Evolutionary conservation across 768 basidiomycete genomes (phyloP).

Genomic region (Mycena maculata): DNA sequence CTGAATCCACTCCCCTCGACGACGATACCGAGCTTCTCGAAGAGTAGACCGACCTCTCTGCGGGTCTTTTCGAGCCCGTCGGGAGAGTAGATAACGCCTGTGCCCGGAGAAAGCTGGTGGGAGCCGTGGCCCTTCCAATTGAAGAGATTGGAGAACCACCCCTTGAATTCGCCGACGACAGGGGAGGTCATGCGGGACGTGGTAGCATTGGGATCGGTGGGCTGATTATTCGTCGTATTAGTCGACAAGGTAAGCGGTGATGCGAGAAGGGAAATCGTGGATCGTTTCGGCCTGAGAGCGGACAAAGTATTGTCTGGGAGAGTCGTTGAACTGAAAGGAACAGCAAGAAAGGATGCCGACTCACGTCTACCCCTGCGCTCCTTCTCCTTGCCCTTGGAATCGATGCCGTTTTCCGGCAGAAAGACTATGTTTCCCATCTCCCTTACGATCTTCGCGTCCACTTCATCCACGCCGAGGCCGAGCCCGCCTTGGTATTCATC

Average conservation of each 20-base stretch:
- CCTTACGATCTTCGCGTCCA: conserved; percentile 47
- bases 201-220: conserved; percentile 42
- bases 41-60: conserved; percentile 69
- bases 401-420: conserved; percentile 38
- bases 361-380: conserved; percentile 68
- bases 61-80: conserved; percentile 72
- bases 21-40: conserved; percentile 72
- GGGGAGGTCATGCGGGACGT: conserved; percentile 65
- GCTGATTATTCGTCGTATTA: conserved; percentile 45
- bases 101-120: conserved; percentile 45
- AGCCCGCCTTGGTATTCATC: conserved; percentile 46
- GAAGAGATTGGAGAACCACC: conserved; percentile 97
- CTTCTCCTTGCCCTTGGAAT: conserved; percentile 55
- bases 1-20: conserved; percentile 51
- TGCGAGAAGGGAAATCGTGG: conserved; percentile 56
- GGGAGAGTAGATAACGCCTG: conserved; percentile 62
- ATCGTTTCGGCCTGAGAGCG: conserved; percentile 57
- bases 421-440: conserved; percentile 65
- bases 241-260: conserved; percentile 62
- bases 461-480: conserved; percentile 50
- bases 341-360: conserved; percentile 38
- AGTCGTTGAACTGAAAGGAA: conserved; percentile 14
- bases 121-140: conserved; percentile 77
- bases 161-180: conserved; percentile 86
- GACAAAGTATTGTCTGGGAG: conserved; percentile 46